These are phyloP conservation scores for Neoboletus magnificus DNA, from an alignment of 768 basidiomycete species.

Conservation along the genomic window DNA sequence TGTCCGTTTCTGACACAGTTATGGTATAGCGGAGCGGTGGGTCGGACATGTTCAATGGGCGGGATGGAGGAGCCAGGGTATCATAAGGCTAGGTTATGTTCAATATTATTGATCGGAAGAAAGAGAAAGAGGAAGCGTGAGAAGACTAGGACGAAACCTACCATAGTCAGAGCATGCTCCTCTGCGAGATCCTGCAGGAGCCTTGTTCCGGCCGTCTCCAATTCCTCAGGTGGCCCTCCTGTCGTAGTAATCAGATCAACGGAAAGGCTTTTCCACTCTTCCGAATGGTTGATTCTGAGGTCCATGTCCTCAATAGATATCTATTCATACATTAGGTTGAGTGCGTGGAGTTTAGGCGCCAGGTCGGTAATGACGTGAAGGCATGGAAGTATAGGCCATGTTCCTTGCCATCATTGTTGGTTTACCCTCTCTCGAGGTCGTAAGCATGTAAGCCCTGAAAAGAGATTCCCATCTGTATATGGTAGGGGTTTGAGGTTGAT, in stretches of 20 bases:
- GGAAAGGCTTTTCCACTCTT: slow-evolving; percentile 26
- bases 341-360: slow-evolving; percentile 18
- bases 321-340: slow-evolving; percentile 23
- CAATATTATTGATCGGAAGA: neutral
- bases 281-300: slow-evolving; percentile 1
- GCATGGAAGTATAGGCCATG: slow-evolving; percentile 24
- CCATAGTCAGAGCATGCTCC: slow-evolving; percentile 1
- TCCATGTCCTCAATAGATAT: slow-evolving; percentile 14
- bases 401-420: neutral
- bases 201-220: slow-evolving; percentile 10
- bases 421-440: slow-evolving; percentile 3
- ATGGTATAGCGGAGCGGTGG: slow-evolving; percentile 1
- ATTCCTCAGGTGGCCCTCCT: slow-evolving; percentile 18
- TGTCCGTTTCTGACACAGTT: slow-evolving; percentile 1
- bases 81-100: slow-evolving; percentile 1
- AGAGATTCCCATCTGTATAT: slow-evolving; percentile 5
- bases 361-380: slow-evolving; percentile 22
- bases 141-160: neutral
- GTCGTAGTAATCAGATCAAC: slow-evolving; percentile 23
- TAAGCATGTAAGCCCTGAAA: slow-evolving; percentile 10
- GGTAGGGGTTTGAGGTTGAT: slow-evolving; percentile 18
- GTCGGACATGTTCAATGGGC: slow-evolving; percentile 4
- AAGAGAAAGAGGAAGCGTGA: too few relatives aligned
- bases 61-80: slow-evolving; percentile 4
- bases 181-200: slow-evolving; percentile 14